Evolutionary conservation across 176 grass and related monocot genomes (phyloP).

Genomic region (Avena atlantica): DNA sequence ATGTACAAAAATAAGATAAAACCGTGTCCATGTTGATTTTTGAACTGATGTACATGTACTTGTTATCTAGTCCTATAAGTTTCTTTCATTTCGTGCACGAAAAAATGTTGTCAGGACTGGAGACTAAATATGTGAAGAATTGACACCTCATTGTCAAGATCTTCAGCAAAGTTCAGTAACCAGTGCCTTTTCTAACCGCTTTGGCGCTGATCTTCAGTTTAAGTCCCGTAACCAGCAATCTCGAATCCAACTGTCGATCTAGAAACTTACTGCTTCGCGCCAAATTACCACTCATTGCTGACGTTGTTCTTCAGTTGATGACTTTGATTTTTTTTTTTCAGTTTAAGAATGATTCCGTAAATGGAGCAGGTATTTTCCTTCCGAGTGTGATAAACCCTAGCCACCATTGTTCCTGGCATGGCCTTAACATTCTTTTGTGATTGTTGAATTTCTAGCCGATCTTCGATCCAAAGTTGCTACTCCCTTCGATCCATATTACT

Average conservation of each 20-base stretch:
- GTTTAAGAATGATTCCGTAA: neutral
- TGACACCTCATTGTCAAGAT: neutral
- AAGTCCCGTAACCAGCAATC: too few relatives aligned
- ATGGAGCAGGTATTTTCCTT: neutral
- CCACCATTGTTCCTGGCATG: too few relatives aligned
- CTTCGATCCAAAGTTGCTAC: too few relatives aligned
- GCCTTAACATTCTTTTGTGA: too few relatives aligned
- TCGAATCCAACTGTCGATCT: neutral
- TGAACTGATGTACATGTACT: neutral
- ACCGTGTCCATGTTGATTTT: neutral
- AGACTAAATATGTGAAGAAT: neutral
- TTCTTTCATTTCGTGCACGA: neutral
- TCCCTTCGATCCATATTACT: too few relatives aligned
- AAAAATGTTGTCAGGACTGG: neutral
- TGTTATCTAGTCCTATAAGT: neutral
- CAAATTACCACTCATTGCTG: neutral
- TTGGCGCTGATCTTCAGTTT: neutral
- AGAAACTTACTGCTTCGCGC: neutral
- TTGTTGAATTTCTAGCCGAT: too few relatives aligned
- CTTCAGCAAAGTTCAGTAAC: neutral
- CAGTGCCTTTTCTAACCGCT: neutral
- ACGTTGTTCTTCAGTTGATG: neutral
- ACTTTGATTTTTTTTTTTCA: too few relatives aligned
- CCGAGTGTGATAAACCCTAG: neutral
- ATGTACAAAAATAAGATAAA: neutral